Evolutionary conservation across 2,329 filamentous ascomycete species (phyloP).

Genomic region (Colletotrichum euphorbiae): DNA sequence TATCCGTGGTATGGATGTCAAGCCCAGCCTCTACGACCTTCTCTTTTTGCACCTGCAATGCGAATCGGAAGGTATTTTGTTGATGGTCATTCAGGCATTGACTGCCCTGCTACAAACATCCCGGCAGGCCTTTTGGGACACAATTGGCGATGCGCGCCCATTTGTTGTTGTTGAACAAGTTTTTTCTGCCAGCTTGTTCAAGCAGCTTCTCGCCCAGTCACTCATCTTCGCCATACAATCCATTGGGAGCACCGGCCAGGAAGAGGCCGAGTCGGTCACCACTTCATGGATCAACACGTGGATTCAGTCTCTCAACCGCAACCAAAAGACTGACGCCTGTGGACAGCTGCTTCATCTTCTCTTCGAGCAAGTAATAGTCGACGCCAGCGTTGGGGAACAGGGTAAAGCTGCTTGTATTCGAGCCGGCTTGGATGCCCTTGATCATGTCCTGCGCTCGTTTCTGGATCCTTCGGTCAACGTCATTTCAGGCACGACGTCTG

Average conservation of each 20-base stretch:
- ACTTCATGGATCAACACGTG: slow-evolving; percentile 84
- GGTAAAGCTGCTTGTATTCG: slow-evolving; percentile 72
- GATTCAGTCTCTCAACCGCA: slow-evolving; percentile 79
- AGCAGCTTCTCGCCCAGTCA: slow-evolving; percentile 70
- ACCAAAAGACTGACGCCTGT: slow-evolving; percentile 83
- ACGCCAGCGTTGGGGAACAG: slow-evolving; percentile 64
- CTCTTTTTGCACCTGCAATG: slow-evolving; percentile 68
- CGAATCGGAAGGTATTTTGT: slow-evolving; percentile 68
- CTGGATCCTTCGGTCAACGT: slow-evolving; percentile 54
- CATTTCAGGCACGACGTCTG: slow-evolving; percentile 63
- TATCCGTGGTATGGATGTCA: slow-evolving; percentile 81
- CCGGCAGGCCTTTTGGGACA: slow-evolving; percentile 86
- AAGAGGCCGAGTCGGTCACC: slow-evolving; percentile 68
- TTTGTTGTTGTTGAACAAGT: slow-evolving; percentile 86
- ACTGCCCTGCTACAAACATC: slow-evolving; percentile 79
- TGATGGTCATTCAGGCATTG: slow-evolving; percentile 77
- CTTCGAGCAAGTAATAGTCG: slow-evolving; percentile 71
- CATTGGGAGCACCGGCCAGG: slow-evolving; percentile 53
- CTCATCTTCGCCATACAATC: slow-evolving; percentile 63
- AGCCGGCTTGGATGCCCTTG: slow-evolving; percentile 72
- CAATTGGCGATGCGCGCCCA: slow-evolving; percentile 83
- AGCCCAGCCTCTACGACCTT: slow-evolving; percentile 76
- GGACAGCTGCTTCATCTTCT: slow-evolving; percentile 82
- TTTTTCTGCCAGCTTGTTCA: slow-evolving; percentile 77
- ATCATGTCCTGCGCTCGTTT: slow-evolving; percentile 68